A percentile compares a stretch with the other conserved stretches of the same genome.
These are phyloP conservation scores for Diaporthe caulivora DNA, from an alignment of 2,329 filamentous ascomycete species.

Conservation along the genomic window DNA sequence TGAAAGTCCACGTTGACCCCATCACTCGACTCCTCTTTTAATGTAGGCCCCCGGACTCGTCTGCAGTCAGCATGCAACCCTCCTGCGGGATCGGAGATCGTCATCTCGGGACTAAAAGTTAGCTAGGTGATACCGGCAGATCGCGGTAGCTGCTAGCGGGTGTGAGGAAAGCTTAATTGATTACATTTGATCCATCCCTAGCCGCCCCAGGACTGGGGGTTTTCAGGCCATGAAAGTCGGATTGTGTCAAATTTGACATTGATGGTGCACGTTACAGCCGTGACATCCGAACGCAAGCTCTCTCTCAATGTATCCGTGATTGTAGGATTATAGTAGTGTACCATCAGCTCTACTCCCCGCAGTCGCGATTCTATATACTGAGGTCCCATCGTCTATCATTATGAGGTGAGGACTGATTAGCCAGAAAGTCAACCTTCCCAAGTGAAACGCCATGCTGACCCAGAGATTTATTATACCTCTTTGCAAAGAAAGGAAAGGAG, in stretches of 20 bases:
- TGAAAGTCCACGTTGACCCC: background rate
- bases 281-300: background rate
- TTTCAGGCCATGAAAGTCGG: too few species aligned
- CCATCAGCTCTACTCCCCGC: background rate
- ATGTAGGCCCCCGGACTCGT: background rate
- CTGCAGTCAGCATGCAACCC: background rate
- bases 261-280: background rate
- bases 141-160: background rate
- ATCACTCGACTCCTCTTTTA: background rate
- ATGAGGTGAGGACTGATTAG: background rate
- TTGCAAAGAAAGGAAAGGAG: background rate
- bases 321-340: background rate
- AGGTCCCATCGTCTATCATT: conserved; percentile 22
- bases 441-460: conserved; percentile 28
- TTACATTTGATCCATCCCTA: background rate
- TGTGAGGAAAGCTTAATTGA: background rate
- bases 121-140: conserved; percentile 1
- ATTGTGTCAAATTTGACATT: background rate
- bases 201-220: too few species aligned
- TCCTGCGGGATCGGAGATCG: conserved; percentile 1
- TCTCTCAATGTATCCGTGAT: background rate
- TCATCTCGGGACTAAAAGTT: background rate
- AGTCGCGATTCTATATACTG: conserved; percentile 5
- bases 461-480: conserved; percentile 6
- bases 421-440: background rate